phyloP scores from a whole-genome alignment of 169 alveolate species.

The Neospora caninum region DNA sequence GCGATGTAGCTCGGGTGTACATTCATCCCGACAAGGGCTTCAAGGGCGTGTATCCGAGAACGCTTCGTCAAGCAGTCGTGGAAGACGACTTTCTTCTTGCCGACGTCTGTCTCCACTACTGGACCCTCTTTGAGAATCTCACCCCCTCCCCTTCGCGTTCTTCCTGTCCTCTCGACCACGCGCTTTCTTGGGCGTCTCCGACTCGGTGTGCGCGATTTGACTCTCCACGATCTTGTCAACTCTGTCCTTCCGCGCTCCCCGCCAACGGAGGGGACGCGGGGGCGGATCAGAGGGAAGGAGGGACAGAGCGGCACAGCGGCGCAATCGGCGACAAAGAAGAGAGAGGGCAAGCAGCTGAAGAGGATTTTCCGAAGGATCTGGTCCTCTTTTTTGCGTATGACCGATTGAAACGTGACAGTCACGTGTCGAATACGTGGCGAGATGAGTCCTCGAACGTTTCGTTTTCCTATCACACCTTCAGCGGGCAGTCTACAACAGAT shows the following conservation, averaged over 20 bases:
- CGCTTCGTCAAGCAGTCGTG: not conserved
- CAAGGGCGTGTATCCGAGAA: not conserved
- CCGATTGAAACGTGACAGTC: not conserved
- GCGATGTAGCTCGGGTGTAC: not conserved
- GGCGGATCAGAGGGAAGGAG: not conserved
- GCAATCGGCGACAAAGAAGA: not conserved
- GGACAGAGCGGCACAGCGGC: not conserved
- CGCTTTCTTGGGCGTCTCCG: not conserved
- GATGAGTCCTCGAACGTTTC: not conserved
- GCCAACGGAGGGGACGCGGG: not conserved
- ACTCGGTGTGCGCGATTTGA: not conserved
- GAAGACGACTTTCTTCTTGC: slow-evolving; percentile 12
- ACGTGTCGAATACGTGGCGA: not conserved
- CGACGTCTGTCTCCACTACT: not conserved
- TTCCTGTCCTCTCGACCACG: not conserved
- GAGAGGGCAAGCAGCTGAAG: not conserved
- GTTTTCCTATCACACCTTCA: not conserved
- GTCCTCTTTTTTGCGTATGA: not conserved
- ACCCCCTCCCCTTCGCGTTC: not conserved
- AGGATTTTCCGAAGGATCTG: not conserved
- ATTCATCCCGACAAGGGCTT: slow-evolving; percentile 7
- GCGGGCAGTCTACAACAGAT: not conserved
- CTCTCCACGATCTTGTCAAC: not conserved
- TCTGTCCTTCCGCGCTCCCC: not conserved
- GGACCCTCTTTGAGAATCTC: slow-evolving; percentile 22